These are phyloP conservation scores for Nemania serpens DNA, from an alignment of 2,329 filamentous ascomycete species.

Conservation along the genomic window DNA sequence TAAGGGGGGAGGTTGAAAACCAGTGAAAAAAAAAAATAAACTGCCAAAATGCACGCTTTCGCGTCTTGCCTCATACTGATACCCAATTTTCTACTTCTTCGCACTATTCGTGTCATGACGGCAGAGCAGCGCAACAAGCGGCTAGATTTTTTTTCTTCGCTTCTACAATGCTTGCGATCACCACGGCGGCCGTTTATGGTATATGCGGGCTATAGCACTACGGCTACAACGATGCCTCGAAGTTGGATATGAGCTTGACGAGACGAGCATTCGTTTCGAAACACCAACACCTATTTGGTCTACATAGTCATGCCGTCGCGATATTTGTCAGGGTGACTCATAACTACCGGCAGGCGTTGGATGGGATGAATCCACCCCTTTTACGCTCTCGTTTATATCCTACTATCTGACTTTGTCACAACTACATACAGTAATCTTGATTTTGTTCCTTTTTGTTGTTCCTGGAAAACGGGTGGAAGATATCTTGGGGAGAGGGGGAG, in stretches of 20 bases:
- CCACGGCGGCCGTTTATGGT: background rate
- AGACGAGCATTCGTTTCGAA: background rate
- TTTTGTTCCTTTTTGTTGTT: slow-evolving; percentile 7
- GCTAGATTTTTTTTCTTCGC: background rate
- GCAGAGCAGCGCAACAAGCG: background rate
- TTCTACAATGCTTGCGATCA: background rate
- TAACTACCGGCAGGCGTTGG: background rate
- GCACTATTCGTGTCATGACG: background rate
- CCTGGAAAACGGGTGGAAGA: background rate
- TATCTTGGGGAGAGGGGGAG: background rate
- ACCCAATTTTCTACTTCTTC: slow-evolving; percentile 19
- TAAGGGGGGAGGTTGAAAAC: background rate
- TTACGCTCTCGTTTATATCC: background rate
- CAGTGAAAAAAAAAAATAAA: slow-evolving; percentile 2
- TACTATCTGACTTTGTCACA: slow-evolving; percentile 4
- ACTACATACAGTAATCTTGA: slow-evolving; percentile 7
- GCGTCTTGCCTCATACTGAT: slow-evolving; percentile 20
- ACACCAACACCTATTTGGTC: slow-evolving; percentile 1
- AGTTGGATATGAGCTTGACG: background rate
- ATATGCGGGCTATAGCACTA: slow-evolving; percentile 2
- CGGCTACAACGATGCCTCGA: background rate
- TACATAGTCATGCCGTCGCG: background rate
- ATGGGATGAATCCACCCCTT: background rate
- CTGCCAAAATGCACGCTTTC: slow-evolving; percentile 1
- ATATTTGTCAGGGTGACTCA: background rate